These are phyloP conservation scores for Pyrenophora teres DNA, from an alignment of 2,329 filamentous ascomycete species.

Conservation along the genomic window DNA sequence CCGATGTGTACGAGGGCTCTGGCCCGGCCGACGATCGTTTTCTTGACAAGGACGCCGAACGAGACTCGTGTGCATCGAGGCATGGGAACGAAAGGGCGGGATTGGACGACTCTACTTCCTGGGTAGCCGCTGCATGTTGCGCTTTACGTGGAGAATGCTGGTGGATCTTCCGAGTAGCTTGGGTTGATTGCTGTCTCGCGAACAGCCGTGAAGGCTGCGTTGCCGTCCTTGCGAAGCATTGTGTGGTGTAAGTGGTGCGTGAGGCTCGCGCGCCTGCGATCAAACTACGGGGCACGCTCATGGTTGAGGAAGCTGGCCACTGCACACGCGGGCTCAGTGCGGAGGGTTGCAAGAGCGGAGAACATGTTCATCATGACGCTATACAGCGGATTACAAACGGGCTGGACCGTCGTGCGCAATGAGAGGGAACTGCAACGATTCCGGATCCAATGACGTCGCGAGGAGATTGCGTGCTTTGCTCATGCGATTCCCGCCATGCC, in stretches of 20 bases:
- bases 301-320: slow-evolving; percentile 14
- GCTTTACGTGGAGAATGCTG: slow-evolving; percentile 34
- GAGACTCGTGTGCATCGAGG: slow-evolving; percentile 49
- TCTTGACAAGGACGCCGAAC: slow-evolving; percentile 72
- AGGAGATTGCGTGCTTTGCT: slow-evolving; percentile 34
- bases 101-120: slow-evolving; percentile 43
- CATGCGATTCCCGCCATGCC: slow-evolving; percentile 13
- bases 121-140: slow-evolving; percentile 28
- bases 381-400: slow-evolving; percentile 21
- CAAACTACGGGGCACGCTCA: slow-evolving; percentile 40
- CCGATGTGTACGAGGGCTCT: slow-evolving; percentile 92
- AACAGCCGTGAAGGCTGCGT: slow-evolving; percentile 15
- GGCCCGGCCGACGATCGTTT: slow-evolving; percentile 74
- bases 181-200: slow-evolving; percentile 27
- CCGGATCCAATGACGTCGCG: slow-evolving; percentile 31
- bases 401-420: slow-evolving; percentile 13
- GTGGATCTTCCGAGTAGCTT: slow-evolving; percentile 35
- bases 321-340: slow-evolving; percentile 2
- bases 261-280: slow-evolving; percentile 29
- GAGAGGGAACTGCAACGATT: slow-evolving; percentile 13
- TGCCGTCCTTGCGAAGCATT: slow-evolving; percentile 11
- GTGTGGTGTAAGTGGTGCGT: slow-evolving; percentile 14
- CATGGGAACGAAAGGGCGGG: slow-evolving; percentile 50
- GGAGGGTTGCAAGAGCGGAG: slow-evolving; percentile 13
- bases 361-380: slow-evolving; percentile 24